Evolutionary conservation across 768 basidiomycete species (phyloP).

Genomic region (Tylopilus sp.): DNA sequence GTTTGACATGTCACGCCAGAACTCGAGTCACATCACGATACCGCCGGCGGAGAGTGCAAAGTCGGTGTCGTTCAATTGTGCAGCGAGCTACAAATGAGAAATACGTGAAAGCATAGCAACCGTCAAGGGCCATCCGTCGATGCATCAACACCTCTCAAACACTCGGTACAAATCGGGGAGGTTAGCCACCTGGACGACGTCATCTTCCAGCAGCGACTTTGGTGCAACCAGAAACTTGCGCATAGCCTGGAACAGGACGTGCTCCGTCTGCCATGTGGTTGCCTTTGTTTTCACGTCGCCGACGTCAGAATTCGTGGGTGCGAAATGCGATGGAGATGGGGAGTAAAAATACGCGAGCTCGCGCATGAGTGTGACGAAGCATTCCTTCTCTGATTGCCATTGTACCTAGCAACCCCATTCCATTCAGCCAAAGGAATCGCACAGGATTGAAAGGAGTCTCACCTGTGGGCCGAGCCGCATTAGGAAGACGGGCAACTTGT

Average conservation of each 20-base stretch:
- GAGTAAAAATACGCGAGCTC: slow-evolving; percentile 93
- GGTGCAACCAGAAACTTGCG: slow-evolving; percentile 71
- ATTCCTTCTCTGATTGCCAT: slow-evolving; percentile 82
- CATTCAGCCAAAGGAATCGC: neutral
- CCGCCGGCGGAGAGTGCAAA: too few species aligned
- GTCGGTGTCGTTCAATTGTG: too few species aligned
- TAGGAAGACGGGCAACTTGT: slow-evolving; percentile 84
- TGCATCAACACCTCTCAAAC: slow-evolving; percentile 83
- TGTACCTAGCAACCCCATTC: slow-evolving; percentile 55
- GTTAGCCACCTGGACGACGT: slow-evolving; percentile 85
- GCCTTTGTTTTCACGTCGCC: slow-evolving; percentile 46
- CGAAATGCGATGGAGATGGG: slow-evolving; percentile 36
- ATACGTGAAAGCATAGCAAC: neutral
- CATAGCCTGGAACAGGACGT: slow-evolving; percentile 85
- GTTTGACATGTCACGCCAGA: too few species aligned
- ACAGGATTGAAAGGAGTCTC: neutral
- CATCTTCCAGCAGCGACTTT: slow-evolving; percentile 60
- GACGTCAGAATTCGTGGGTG: slow-evolving; percentile 23
- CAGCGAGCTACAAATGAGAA: neutral
- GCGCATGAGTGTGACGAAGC: slow-evolving; percentile 80
- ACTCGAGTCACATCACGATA: too few species aligned
- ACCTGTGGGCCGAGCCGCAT: slow-evolving; percentile 94
- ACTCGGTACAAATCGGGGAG: slow-evolving; percentile 91
- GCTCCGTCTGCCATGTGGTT: slow-evolving; percentile 84
- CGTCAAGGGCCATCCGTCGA: neutral